Percentiles rank a stretch among this genome's conserved stretches.
Conservation (phyloP, 75 land plant genomes). For the Picea glauca region DNA sequence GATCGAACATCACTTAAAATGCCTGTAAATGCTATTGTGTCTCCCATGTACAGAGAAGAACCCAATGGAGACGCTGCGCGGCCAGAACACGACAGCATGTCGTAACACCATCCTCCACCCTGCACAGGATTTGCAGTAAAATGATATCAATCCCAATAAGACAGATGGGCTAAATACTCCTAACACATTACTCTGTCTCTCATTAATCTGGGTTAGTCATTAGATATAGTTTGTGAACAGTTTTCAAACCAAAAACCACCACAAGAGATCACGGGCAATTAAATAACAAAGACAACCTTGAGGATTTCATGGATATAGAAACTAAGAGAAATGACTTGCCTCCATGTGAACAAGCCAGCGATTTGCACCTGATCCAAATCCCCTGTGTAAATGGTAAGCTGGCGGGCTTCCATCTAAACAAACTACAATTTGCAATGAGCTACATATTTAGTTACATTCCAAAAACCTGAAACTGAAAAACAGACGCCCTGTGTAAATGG, state of each 20-base stretch:
- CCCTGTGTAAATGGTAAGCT: slow-evolving; percentile 68
- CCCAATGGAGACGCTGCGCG: slow-evolving; percentile 48
- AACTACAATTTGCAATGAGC: neutral
- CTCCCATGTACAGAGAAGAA: slow-evolving; percentile 68
- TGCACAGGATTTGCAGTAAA: slow-evolving; percentile 16
- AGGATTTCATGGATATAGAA: too few relatives aligned
- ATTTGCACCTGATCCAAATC: slow-evolving; percentile 64
- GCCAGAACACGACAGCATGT: slow-evolving; percentile 30
- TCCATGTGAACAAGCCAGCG: slow-evolving; percentile 81
- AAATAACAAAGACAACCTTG: too few relatives aligned
- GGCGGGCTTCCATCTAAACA: slow-evolving; percentile 8
- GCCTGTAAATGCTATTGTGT: slow-evolving; percentile 49
- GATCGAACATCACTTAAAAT: slow-evolving; percentile 55
- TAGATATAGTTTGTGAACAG: neutral
- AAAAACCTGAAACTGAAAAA: neutral
- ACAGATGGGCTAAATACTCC: neutral
- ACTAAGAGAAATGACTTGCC: slow-evolving; percentile 28
- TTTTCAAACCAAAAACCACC: neutral
- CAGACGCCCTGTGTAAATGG: slow-evolving; percentile 38
- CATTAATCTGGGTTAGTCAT: neutral
- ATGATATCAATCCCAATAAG: neutral
- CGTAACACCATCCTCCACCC: slow-evolving; percentile 93
- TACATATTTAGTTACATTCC: too few relatives aligned
- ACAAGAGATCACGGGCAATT: neutral
- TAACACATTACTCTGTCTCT: too few relatives aligned